Base-by-base conservation (phyloP, 495 filamentous ascomycete genomes). In the Polyplosphaeria fusca region DNA sequence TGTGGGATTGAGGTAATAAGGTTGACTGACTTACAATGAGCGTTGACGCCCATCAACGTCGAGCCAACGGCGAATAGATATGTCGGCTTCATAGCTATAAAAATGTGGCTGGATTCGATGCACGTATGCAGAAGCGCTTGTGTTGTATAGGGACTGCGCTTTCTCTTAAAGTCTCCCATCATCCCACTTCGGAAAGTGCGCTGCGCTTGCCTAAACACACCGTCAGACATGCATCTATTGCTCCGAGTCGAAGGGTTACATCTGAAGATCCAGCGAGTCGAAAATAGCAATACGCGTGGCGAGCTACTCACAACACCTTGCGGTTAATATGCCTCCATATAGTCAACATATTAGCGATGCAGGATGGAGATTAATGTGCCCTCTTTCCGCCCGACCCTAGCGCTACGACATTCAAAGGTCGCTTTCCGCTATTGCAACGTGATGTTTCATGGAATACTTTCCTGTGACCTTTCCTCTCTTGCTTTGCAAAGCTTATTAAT, bases 21-120 rank as follows among this genome's bases (percentile, higher is more conserved):
- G 7, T 7, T 35, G 30, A 35, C 18, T 42, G 49, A 26, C 51
- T n/a, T 54, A 54, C 51, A 54, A 27, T 54, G 51, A 54, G 39
- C 51, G 19, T 45, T 54, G 5, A 18, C 51, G 18, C 51, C 24
- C 51, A 38, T 45, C 1, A 54, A 41, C 20, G 19, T 32, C 1
- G 39, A 44, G 38, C 39, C 40, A 43, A 54, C 26, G 18, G 24
- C 22, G 19, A 54, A 16, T 24, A 54, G 28, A 23, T 9, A 32
- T 28, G 51, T 37, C 14, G 40, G 46, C 40, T 54, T 54, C 51
- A 54, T 57, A 18, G 20, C 20, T 42, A 5, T 5, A 18, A 19
- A 11, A 19, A 42, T 42, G 9, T 19, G 39, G 20, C 19, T 42
- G 19, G 39, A 42, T 9, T n/a, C n/a, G n/a, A 35, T 35, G 30